Conservation (phyloP, 768 basidiomycete genomes). For the Flagelloscypha sp. region DNA sequence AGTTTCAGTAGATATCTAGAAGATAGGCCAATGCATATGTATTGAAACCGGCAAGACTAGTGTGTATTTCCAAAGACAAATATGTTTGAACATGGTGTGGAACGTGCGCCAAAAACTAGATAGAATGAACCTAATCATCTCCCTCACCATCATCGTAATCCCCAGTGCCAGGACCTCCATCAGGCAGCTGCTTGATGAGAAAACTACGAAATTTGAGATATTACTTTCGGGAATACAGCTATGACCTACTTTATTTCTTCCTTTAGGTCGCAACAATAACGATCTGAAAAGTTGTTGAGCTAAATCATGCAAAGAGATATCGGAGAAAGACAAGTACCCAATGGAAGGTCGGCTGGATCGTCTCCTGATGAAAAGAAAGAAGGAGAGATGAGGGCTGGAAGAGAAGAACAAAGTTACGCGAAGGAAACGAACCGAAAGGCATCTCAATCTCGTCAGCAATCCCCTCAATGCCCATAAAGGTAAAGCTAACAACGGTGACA, state of each 20-base stretch:
- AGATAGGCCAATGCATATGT: too few species aligned
- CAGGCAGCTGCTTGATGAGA: slow-evolving; percentile 60
- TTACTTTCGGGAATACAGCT: neutral
- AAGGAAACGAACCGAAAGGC: slow-evolving; percentile 66
- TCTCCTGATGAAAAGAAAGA: slow-evolving; percentile 33
- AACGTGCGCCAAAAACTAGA: neutral
- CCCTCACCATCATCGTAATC: slow-evolving; percentile 80
- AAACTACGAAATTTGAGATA: slow-evolving; percentile 35
- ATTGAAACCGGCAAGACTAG: too few species aligned
- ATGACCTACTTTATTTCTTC: slow-evolving; percentile 71
- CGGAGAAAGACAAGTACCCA: slow-evolving; percentile 41
- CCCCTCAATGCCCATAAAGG: slow-evolving; percentile 91
- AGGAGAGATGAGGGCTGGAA: slow-evolving; percentile 6
- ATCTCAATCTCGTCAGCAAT: slow-evolving; percentile 94
- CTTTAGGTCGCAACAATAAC: slow-evolving; percentile 78
- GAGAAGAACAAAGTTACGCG: neutral
- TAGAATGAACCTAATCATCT: slow-evolving; percentile 47
- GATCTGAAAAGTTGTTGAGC: slow-evolving; percentile 35
- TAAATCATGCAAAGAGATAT: slow-evolving; percentile 1
- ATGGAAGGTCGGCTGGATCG: slow-evolving; percentile 63
- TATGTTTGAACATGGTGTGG: too few species aligned
- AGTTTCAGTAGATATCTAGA: slow-evolving; percentile 57
- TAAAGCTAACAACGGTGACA: slow-evolving; percentile 81
- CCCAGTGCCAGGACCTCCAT: slow-evolving; percentile 62
- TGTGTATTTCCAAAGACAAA: too few species aligned